Evolutionary conservation across 768 basidiomycete genomes (phyloP).

Genomic region (Tricholoma bakamatsutake): DNA sequence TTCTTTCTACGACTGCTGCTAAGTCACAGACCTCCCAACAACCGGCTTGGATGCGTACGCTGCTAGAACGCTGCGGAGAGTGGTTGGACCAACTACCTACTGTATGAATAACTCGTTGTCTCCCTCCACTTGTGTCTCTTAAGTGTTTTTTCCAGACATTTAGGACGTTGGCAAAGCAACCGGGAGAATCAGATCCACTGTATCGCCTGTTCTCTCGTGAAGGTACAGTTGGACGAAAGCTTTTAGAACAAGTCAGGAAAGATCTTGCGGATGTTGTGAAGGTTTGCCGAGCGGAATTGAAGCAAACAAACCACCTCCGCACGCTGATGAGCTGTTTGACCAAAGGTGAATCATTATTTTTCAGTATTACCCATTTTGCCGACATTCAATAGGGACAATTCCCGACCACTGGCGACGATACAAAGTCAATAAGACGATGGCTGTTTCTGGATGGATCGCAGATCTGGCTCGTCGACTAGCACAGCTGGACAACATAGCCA

Average conservation of each 20-base stretch:
- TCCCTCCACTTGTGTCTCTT: conserved; percentile 8
- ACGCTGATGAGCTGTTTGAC: conserved; percentile 83
- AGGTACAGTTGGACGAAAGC: conserved; percentile 68
- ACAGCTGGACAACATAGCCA: conserved; percentile 75
- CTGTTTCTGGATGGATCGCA: conserved; percentile 80
- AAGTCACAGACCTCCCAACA: conserved; percentile 65
- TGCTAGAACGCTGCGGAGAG: conserved; percentile 76
- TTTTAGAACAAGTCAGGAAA: conserved; percentile 72
- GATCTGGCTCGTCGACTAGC: conserved; percentile 73
- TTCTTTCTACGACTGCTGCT: conserved; percentile 41
- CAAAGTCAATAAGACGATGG: conserved; percentile 79
- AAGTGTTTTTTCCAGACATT: conserved; percentile 43
- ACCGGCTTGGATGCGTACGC: conserved; percentile 91
- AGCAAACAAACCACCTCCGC: conserved; percentile 96
- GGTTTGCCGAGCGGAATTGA: conserved; percentile 81
- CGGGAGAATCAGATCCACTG: conserved; percentile 76
- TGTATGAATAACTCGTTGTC: conserved; percentile 36
- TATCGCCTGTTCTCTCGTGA: conserved; percentile 88
- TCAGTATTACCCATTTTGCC: neutral
- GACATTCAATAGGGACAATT: conserved; percentile 59
- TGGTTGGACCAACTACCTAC: conserved; percentile 76
- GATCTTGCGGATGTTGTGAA: conserved; percentile 80
- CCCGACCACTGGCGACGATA: conserved; percentile 86
- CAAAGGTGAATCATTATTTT: conserved; percentile 51
- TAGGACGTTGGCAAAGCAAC: conserved; percentile 56